Evolutionary conservation across 371 early-diverging fungal species (phyloP), one percentile per base, ranked within the genome.

Genomic region (Mortierella polycephala): DNA sequence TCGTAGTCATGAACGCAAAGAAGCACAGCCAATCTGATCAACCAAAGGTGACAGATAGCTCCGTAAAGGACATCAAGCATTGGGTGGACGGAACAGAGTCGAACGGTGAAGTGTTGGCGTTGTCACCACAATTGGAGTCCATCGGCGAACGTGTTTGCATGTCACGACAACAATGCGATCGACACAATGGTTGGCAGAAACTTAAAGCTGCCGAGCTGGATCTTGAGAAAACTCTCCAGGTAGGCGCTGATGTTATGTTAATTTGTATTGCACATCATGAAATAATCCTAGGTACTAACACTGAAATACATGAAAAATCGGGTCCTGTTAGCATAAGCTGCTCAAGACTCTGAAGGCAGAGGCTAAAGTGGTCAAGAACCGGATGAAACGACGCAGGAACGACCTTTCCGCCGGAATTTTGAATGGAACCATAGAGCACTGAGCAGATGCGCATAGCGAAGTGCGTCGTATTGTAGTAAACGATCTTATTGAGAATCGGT

Each of bases 101-200:
- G 30, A 30, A 30, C 30, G 30, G 30, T 1, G 30, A 30, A 30
- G 4, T 30, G 30, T 30, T 30, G 30, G 30, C 51, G 11, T 23
- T 61, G 16, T 47, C 53, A n/a, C 53, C 59, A 11, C 66, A 69
- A 21, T 41, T 68, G 41, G 64, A 62, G 18, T 52, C 51, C 7
- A 59, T 77, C 51, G 79, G 79, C 12, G 44, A 30, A 14, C 61
- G 54, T 30, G 69, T 83, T 5, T 84, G 85, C 49, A 68, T 71
- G 52, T 53, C 69, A 16, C 65, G 71, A 10, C 70, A 71, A 10
- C 75, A 81, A 52, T 89, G 89, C 21, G 81, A 67, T 30, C 82
- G 81, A 14, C 89, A 89, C 62, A 42, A 20, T 1, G 82, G 83
- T 13, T 87, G 89, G 87, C 85, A 87, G 50, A 84, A 85, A 45